Percentiles rank a stretch among this genome's conserved stretches.
phyloP scores from a whole-genome alignment of 129 eudicot genomes.

The Arctium lappa region DNA sequence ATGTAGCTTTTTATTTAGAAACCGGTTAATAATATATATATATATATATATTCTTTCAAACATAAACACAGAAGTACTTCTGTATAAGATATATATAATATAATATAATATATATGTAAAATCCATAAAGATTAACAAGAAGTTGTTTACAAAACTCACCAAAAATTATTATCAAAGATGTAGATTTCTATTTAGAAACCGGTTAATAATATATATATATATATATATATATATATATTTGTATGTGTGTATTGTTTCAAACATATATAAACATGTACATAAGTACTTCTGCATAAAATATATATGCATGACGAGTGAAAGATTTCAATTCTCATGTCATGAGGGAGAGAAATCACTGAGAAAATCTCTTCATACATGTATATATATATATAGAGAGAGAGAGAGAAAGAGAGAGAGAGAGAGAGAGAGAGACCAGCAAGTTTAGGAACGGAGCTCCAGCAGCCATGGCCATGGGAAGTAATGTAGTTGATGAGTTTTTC shows the following conservation, averaged over 20 bases:
- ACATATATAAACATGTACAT: neutral
- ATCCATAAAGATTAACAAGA: too few relatives aligned
- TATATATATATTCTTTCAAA: neutral
- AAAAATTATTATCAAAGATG: too few relatives aligned
- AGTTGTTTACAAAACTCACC: too few relatives aligned
- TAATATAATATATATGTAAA: too few relatives aligned
- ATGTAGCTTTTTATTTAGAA: neutral
- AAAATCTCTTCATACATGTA: neutral
- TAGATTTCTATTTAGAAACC: too few relatives aligned
- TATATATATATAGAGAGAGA: neutral
- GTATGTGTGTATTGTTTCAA: neutral
- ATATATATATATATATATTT: neutral
- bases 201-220: too few relatives aligned
- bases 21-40: neutral
- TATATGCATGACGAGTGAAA: slow-evolving; percentile 20
- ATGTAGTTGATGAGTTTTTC: slow-evolving; percentile 78
- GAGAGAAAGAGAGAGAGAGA: slow-evolving; percentile 14
- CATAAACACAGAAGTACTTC: neutral
- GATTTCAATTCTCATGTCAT: slow-evolving; percentile 17
- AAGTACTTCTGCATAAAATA: neutral
- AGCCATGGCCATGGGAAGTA: slow-evolving; percentile 75
- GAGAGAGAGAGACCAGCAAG: slow-evolving; percentile 56
- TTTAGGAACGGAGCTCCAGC: slow-evolving; percentile 91
- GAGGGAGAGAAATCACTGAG: slow-evolving; percentile 5
- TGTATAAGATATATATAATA: neutral